phyloP scores from a whole-genome alignment of 306 rosid genomes.

The Oemleria cerasiformis region DNA sequence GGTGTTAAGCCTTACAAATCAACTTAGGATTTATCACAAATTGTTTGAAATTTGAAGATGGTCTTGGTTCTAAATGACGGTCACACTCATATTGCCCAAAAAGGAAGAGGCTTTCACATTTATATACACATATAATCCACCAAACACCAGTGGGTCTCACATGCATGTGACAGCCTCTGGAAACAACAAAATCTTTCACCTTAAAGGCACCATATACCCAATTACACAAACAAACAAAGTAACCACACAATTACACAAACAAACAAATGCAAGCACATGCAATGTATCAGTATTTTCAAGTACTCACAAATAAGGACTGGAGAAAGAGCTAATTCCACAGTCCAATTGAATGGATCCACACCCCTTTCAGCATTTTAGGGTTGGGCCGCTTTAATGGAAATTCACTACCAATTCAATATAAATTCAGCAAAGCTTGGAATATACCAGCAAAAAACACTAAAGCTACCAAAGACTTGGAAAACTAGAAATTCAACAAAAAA shows the following conservation, averaged over 20 bases:
- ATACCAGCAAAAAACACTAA: too few relatives aligned
- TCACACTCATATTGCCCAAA: conserved; percentile 3
- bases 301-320: not conserved
- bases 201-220: not conserved
- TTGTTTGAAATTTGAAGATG: too few relatives aligned
- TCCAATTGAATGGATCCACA: not conserved
- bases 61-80: too few relatives aligned
- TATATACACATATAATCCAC: not conserved
- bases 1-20: not conserved
- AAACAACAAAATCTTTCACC: not conserved
- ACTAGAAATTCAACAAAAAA: not conserved
- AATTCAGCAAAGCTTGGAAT: not conserved
- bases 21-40: not conserved
- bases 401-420: not conserved
- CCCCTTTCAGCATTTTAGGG: not conserved
- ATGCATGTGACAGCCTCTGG: not conserved
- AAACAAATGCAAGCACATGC: conserved; percentile 20
- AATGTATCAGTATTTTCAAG: not conserved
- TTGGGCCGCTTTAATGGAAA: conserved; percentile 1
- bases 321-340: not conserved
- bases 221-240: too few relatives aligned
- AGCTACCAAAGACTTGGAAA: too few relatives aligned
- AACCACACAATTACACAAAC: too few relatives aligned
- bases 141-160: not conserved
- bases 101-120: too few relatives aligned